phyloP scores from a whole-genome alignment of 768 basidiomycete genomes.

The Suillus plorans region DNA sequence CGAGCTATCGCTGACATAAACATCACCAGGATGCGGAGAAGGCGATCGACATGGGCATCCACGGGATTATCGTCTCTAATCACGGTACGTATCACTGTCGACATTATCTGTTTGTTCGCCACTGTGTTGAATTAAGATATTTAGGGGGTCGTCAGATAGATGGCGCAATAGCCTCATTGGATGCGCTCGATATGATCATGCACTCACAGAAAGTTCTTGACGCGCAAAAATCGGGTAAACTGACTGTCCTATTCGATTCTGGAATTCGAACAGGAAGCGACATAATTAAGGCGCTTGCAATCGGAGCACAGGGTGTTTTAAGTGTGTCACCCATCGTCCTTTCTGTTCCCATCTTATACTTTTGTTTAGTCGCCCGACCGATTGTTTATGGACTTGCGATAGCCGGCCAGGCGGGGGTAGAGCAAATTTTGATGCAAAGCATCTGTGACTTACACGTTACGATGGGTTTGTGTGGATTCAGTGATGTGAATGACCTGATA shows the following conservation, averaged over 20 bases:
- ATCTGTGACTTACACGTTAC: slow-evolving; percentile 45
- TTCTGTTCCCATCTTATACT: background rate
- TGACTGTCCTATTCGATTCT: slow-evolving; percentile 70
- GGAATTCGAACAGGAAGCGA: slow-evolving; percentile 58
- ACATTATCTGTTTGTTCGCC: background rate
- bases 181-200: slow-evolving; percentile 68
- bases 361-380: slow-evolving; percentile 37
- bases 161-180: slow-evolving; percentile 72
- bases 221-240: slow-evolving; percentile 57
- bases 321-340: slow-evolving; percentile 24
- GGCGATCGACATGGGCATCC: slow-evolving; percentile 59
- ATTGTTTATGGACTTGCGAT: slow-evolving; percentile 50
- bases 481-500: slow-evolving; percentile 35
- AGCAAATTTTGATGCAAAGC: slow-evolving; percentile 45
- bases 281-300: slow-evolving; percentile 52
- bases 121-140: background rate
- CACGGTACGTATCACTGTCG: slow-evolving; percentile 49
- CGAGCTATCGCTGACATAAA: background rate
- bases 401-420: slow-evolving; percentile 47
- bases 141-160: slow-evolving; percentile 75
- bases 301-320: slow-evolving; percentile 55
- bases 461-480: slow-evolving; percentile 43
- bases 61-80: slow-evolving; percentile 81
- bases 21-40: slow-evolving; percentile 44
- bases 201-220: slow-evolving; percentile 55